Conservation (phyloP, 2,329 filamentous ascomycete genomes). For the Pseudogymnoascus sp. region DNA sequence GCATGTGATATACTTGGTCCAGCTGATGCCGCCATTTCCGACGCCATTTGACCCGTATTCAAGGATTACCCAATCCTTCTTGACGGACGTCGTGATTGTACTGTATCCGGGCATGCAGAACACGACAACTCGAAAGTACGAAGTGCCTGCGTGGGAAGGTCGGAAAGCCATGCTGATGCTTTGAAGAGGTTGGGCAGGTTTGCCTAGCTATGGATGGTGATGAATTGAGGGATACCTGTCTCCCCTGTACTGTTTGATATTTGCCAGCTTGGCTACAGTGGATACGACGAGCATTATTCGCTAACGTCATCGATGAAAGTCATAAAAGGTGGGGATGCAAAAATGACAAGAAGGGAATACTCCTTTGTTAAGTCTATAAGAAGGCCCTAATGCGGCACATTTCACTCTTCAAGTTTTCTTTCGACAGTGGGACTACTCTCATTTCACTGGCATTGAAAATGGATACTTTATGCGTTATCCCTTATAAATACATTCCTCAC, state of each 20-base stretch:
- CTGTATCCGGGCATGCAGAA: not conserved
- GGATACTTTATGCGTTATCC: not conserved
- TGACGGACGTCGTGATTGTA: not conserved
- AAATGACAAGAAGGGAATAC: not conserved
- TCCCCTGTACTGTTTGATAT: not conserved
- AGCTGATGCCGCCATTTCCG: not conserved
- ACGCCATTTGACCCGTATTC: not conserved
- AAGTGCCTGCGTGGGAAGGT: not conserved
- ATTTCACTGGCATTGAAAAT: not conserved
- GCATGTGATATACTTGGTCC: not conserved
- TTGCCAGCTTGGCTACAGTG: not conserved
- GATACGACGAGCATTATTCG: not conserved
- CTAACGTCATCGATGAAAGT: not conserved
- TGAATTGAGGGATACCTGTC: not conserved
- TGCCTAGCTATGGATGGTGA: not conserved
- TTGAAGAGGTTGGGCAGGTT: not conserved
- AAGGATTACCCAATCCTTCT: not conserved
- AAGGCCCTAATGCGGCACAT: not conserved
- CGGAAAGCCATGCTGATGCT: not conserved
- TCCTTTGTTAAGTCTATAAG: not conserved
- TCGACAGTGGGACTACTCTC: not conserved
- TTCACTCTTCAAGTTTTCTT: not conserved
- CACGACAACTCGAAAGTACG: not conserved
- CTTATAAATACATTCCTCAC: not conserved
- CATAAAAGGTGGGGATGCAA: not conserved